These are phyloP conservation scores for Chalaropsis thielavioides DNA, from an alignment of 2,329 filamentous ascomycete species.

Conservation along the genomic window DNA sequence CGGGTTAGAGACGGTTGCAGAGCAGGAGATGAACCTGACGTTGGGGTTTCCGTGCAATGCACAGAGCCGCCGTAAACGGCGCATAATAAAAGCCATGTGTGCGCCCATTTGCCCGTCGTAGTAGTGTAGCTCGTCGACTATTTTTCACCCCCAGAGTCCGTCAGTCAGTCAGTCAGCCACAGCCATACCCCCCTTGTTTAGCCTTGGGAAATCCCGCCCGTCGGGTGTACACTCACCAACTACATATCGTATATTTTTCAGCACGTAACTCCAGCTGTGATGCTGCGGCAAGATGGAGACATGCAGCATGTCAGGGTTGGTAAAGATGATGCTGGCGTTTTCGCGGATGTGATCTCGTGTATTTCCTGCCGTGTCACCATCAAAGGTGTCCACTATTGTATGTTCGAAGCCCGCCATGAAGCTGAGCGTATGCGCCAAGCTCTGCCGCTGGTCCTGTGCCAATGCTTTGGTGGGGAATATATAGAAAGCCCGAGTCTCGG, in stretches of 20 bases:
- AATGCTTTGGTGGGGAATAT: constrained; percentile 96
- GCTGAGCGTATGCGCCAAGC: constrained; percentile 66
- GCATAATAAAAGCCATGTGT: constrained; percentile 90
- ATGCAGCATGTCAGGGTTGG: constrained; percentile 96
- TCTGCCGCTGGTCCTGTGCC: constrained; percentile 84
- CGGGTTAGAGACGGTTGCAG: constrained; percentile 89
- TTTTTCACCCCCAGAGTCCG: constrained; percentile 12
- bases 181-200: not conserved
- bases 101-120: constrained; percentile 93
- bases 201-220: not conserved
- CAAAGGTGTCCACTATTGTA: constrained; percentile 77
- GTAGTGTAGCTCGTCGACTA: constrained; percentile 77
- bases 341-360: constrained; percentile 71
- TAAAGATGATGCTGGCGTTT: constrained; percentile 84
- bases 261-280: constrained; percentile 70
- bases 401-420: constrained; percentile 68
- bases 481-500: constrained; percentile 74
- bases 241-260: constrained; percentile 81
- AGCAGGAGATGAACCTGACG: constrained; percentile 70
- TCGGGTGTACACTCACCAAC: constrained; percentile 37
- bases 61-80: constrained; percentile 72
- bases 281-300: constrained; percentile 88
- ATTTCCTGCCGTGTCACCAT: constrained; percentile 79
- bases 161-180: not conserved
- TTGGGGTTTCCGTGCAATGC: constrained; percentile 83